Conservation (phyloP, 2,329 filamentous ascomycete species). For the Setomelanomma holmii region DNA sequence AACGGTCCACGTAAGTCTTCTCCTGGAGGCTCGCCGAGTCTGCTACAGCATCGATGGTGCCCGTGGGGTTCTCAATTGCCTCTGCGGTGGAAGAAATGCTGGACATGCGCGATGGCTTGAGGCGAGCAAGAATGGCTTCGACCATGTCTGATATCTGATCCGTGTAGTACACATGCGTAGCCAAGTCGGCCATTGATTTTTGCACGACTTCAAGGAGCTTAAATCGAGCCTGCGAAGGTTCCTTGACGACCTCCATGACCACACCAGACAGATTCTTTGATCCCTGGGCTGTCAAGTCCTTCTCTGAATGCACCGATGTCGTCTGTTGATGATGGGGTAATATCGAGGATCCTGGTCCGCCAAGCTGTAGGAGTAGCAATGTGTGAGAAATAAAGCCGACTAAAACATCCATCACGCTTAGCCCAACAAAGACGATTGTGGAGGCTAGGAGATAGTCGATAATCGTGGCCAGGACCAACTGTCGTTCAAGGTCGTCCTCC, state of each 20-base stretch:
- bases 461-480: conserved; percentile 77
- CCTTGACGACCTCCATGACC: conserved; percentile 51
- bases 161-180: conserved; percentile 94
- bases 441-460: conserved; percentile 85
- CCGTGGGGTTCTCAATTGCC: conserved; percentile 59
- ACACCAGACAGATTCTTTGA: conserved; percentile 30
- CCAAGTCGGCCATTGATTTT: conserved; percentile 85
- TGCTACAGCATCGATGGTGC: conserved; percentile 57
- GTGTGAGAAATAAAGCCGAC: conserved; percentile 85
- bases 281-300: conserved; percentile 22
- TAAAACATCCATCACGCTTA: conserved; percentile 95
- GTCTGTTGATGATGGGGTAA: conserved; percentile 49
- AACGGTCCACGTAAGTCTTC: conserved; percentile 61
- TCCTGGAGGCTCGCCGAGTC: conserved; percentile 59
- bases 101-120: conserved; percentile 69
- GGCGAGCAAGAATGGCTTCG: conserved; percentile 74
- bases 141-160: conserved; percentile 98
- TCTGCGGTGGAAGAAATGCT: conserved; percentile 54
- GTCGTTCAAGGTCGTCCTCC: conserved; percentile 74
- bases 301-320: conserved; percentile 33
- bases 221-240: conserved; percentile 62
- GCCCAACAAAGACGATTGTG: conserved; percentile 89
- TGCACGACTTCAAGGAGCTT: conserved; percentile 76
- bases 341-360: conserved; percentile 51
- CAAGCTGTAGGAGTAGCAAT: conserved; percentile 75